Base-by-base conservation (phyloP, 2,329 filamentous ascomycete genomes). In the Phyllosticta citrichinensis region DNA sequence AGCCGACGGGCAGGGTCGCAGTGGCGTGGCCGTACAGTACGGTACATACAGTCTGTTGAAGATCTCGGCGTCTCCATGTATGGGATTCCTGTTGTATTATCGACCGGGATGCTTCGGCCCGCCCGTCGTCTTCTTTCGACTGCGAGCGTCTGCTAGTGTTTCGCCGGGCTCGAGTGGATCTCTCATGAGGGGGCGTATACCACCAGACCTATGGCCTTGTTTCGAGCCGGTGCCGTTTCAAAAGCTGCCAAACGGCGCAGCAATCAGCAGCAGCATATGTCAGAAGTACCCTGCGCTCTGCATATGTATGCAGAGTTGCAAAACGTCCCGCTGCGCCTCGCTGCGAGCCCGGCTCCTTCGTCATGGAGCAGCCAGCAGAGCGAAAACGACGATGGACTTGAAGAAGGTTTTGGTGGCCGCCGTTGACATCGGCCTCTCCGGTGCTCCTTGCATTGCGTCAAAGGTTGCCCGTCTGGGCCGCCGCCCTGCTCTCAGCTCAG, bases 61-160 rank as follows among this genome's bases (percentile, higher is more conserved):
- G 60, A 62, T 62, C 60, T 62, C 60, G 60, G 60, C 60, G 60
- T 62, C 55, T 50, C 60, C 60, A 54, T 62, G 55, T 40, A 22
- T 54, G 53, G 35, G 35, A 40, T 40, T 14, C 35, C 35, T 40
- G 12, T 40, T 47, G 40, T 19, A 47, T 53, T 12, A 24, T 14
- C 17, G 19, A 52, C 51, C 19, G 51, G 19, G 51, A 24, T 27
- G 14, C 25, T 24, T 53, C 52, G 20, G 52, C 52, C 52, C 52
- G 52, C 14, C 52, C 52, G 20, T 53, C 20, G 52, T 53, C 52
- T 53, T 27, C 20, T 58, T 51, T 53, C 40, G 40, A 27, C 56
- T 35, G 24, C 22, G 22, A 19, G 24, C n/a, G 56, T 47, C 27
- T 60, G 58, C 58, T 60, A 60, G 53, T 52, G 53, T 60, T 52